phyloP scores from a whole-genome alignment of 78 protist species.

The Tieghemostelium lacteum region DNA sequence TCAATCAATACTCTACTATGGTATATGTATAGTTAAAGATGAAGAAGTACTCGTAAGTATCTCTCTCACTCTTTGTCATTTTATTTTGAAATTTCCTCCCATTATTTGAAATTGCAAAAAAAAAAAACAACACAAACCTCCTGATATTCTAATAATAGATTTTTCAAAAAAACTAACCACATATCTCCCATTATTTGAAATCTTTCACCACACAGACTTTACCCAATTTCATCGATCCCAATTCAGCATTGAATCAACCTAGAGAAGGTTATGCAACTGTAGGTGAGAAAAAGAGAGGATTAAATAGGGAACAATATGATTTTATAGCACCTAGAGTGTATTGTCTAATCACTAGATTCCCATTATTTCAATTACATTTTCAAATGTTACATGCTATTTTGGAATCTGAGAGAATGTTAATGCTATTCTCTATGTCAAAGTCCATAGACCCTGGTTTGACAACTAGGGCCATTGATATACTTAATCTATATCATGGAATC shows the following conservation, averaged over 20 bases:
- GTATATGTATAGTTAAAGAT: slow-evolving; percentile 69
- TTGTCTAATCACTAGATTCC: slow-evolving; percentile 66
- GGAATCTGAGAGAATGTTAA: slow-evolving; percentile 69
- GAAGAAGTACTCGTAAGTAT: slow-evolving; percentile 66
- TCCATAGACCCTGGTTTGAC: slow-evolving; percentile 25
- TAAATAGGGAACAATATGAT: slow-evolving; percentile 63
- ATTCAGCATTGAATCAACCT: slow-evolving; percentile 26
- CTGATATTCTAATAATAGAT: no score
- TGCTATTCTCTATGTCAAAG: slow-evolving; percentile 54
- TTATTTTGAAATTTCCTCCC: no score
- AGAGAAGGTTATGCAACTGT: not conserved
- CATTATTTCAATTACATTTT: slow-evolving; percentile 75
- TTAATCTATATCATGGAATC: slow-evolving; percentile 40
- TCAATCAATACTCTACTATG: slow-evolving; percentile 42
- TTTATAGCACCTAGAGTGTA: slow-evolving; percentile 78
- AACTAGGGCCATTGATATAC: slow-evolving; percentile 29
- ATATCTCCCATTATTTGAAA: no score
- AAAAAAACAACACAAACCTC: no score
- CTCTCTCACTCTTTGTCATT: no score
- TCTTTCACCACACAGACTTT: no score
- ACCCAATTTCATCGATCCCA: slow-evolving; percentile 35
- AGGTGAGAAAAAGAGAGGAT: slow-evolving; percentile 18
- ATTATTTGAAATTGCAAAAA: no score
- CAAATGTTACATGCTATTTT: slow-evolving; percentile 71
- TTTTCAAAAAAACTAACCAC: no score